A percentile compares a stretch with the other conserved stretches of the same genome.
These are phyloP conservation scores for Hanseniaspora occidentalis DNA, from an alignment of 805 yeast species.

Conservation along the genomic window DNA sequence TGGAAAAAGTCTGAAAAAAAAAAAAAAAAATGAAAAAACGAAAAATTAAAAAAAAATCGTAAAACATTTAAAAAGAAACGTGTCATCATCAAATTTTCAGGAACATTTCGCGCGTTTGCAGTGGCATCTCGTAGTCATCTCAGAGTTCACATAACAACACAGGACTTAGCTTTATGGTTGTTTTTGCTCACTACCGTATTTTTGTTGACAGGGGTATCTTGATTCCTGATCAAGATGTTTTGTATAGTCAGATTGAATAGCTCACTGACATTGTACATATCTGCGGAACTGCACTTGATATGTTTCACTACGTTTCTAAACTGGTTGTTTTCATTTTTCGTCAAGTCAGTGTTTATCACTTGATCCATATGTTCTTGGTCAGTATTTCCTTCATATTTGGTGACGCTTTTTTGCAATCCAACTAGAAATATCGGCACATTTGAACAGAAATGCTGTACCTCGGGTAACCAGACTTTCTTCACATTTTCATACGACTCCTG, in stretches of 20 bases:
- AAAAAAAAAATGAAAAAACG: too few relatives aligned
- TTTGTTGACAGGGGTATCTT: too few relatives aligned
- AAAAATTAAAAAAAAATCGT: too few relatives aligned
- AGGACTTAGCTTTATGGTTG: too few relatives aligned
- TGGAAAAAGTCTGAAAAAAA: too few relatives aligned
- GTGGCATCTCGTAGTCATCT: too few relatives aligned
- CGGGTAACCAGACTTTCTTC: constrained; percentile 79
- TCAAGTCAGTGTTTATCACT: constrained; percentile 41
- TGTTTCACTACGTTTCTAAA: constrained; percentile 32
- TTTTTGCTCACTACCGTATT: too few relatives aligned
- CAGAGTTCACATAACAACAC: too few relatives aligned
- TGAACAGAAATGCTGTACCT: constrained; percentile 71
- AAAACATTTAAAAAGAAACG: too few relatives aligned
- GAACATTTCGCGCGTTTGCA: too few relatives aligned
- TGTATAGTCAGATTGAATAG: constrained; percentile 51
- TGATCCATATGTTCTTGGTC: constrained; percentile 38
- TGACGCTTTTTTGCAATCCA: constrained; percentile 47
- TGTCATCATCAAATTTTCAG: too few relatives aligned
- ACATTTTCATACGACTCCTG: constrained; percentile 57
- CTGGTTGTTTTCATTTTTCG: constrained; percentile 29
- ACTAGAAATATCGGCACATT: constrained; percentile 64
- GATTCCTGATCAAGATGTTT: constrained; percentile 17
- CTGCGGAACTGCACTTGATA: constrained; percentile 69
- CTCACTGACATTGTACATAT: constrained; percentile 49
- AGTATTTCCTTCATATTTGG: constrained; percentile 13